phyloP scores from a whole-genome alignment of 441 rosid species.

The Raphanus hybrid region DNA sequence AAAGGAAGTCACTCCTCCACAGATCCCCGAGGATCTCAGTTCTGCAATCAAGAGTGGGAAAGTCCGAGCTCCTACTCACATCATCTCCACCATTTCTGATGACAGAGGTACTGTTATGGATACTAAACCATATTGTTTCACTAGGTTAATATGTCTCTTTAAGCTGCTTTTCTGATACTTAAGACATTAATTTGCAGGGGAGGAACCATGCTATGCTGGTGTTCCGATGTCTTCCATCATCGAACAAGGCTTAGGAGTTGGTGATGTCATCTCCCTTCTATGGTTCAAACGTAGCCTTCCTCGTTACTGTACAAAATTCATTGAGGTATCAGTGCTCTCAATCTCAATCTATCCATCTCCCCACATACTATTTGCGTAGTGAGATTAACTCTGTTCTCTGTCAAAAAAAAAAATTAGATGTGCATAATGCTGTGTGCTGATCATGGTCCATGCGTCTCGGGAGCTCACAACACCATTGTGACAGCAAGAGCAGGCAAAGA shows the following conservation, averaged over 20 bases:
- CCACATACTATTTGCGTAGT: neutral
- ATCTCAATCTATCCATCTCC: neutral
- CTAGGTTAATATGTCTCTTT: neutral
- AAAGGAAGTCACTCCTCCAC: constrained; percentile 85
- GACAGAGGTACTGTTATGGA: constrained; percentile 68
- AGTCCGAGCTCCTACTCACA: constrained; percentile 96
- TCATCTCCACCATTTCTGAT: constrained; percentile 94
- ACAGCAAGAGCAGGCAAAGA: constrained; percentile 99
- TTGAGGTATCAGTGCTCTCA: constrained; percentile 58
- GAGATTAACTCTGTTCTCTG: constrained; percentile 33
- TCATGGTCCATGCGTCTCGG: constrained; percentile 97
- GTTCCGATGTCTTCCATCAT: constrained; percentile 97
- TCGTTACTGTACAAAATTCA: constrained; percentile 88
- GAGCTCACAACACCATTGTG: constrained; percentile 97
- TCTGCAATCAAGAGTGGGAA: constrained; percentile 94
- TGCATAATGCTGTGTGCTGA: constrained; percentile 98
- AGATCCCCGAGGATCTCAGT: constrained; percentile 94
- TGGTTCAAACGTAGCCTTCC: constrained; percentile 99
- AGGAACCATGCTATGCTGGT: constrained; percentile 96
- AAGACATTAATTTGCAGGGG: constrained; percentile 55
- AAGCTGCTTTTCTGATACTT: constrained; percentile 16
- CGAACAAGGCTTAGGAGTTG: constrained; percentile 90
- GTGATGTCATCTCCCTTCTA: constrained; percentile 91
- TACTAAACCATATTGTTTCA: neutral
- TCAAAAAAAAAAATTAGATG: constrained; percentile 51